Base-by-base conservation (phyloP, 2,329 filamentous ascomycete genomes). In the Stagonosporopsis chrysanthemi region DNA sequence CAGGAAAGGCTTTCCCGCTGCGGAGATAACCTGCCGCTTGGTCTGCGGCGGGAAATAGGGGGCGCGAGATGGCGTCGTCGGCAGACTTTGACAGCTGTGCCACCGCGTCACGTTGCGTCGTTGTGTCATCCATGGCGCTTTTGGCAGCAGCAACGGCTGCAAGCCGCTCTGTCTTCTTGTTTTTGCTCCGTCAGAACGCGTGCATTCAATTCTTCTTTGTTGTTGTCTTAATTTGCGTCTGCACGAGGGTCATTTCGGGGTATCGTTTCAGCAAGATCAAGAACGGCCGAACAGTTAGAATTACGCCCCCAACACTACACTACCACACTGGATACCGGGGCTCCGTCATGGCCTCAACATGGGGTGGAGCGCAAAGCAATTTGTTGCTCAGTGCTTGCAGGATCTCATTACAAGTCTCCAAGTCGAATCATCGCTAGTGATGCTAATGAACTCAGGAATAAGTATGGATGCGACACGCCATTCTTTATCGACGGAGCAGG, bases 251-350 rank as follows among this genome's bases (percentile, higher is more conserved):
- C 1, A 26, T 60, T 14, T 66, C 61, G 11, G 62, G 46, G 1
- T 33, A 65, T 19, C 29, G 44, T 23, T 67, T 62, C 56, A 46
- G 31, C 7, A 31, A 50, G 4, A 39, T 58, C 38, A 66, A 60
- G 28, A 46, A 55, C 24, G 48, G 58, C 47, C 59, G 46, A 38
- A 19, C n/a, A 2, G 39, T 11, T 40, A 40, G 41, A 38, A 36
- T 63, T 35, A 33, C 46, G 4, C 64, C 61, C 22, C 64, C 64
- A 17, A 68, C 64, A 19, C 43, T 62, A 68, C 64, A 19, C 43
- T 62, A 19, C 64, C 63, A 28, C 63, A 66, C 38, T 67, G 61
- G 66, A 59, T 64, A 6, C 64, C 63, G 4, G 56, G 60, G 4
- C 48, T 68, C 3, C 55, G 52, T 29, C 63, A 68, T 60, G 65